Base-by-base conservation (phyloP, 306 rosid genomes). In the Benincasa hispida region DNA sequence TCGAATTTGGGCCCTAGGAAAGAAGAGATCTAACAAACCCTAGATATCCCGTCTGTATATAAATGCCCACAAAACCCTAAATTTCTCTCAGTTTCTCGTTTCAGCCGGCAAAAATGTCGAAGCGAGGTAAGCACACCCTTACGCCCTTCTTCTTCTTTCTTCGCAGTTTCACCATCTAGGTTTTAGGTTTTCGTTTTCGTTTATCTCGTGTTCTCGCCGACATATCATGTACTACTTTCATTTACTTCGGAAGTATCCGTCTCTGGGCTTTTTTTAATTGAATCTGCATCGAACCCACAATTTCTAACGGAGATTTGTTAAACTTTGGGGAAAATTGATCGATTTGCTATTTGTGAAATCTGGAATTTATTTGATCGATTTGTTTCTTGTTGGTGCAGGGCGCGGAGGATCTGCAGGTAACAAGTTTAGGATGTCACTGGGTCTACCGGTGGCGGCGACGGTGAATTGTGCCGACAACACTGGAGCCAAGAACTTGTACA, bases 371-470 rank as follows among this genome's bases (percentile, higher is more conserved):
- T 21, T 17, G 22, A 8, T 19, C 12, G 13, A 11, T 68, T 34
- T 84, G 10, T 45, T 41, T 41, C 19, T 37, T 79, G 19, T 10
- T 80, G 41, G 77, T 72, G 62, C 47, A 92, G 97, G 97, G 27
- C 88, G 88, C 53, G 89, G 88, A 84, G 88, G 89, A 39, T 83
- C 84, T 51, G 91, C 89, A 7, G 93, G 96, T 30, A 87, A 88
- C 86, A 90, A 87, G 85, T 87, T 88, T 30, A 83, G 91, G 77
- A 91, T 89, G 93, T 89, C 90, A 56, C 93, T 86, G 82, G 90
- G 90, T 87, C 80, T 89, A 9, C 90, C 88, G 41, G 93, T 89
- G 89, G 91, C 91, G 55, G 96, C 93, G 30, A 83, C 87, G 0
- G 90, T 91, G 63, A 91, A 88, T 80, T 91, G 90, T 77, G 93